Base-by-base conservation (phyloP, 2,329 filamentous ascomycete species). In the Apiospora sp. region DNA sequence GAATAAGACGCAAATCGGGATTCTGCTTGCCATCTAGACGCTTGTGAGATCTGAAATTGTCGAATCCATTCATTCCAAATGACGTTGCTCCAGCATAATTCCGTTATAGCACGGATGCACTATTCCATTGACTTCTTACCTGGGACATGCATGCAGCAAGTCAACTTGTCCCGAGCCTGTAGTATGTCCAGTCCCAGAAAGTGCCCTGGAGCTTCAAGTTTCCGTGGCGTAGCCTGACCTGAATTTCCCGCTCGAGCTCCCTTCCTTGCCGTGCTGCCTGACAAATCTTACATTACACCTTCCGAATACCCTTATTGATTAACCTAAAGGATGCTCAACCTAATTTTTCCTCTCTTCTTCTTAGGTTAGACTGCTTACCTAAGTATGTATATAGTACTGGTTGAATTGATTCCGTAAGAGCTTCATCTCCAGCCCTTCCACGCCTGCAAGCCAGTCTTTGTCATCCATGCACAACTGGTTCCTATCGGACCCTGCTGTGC, bases 401-500 rank as follows among this genome's bases (percentile, higher is more conserved):
- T 22, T 48, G 46, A 22, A 22, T 48, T 8, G 19, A 64, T 64
- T 41, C 5, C 58, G n/a, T 34, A n/a, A n/a, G 19, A n/a, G 19
- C 27, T 22, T 34, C 51, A 24, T 51, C 48, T 51, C 22, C 46
- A 48, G 48, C 27, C 51, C n/a, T n/a, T 24, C 49, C 24, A 58
- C 4, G 27, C 51, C 51, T 34, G 51, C 24, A 34, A 16, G 51
- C 54, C 13, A 34, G 22, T 64, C 58, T 64, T 64, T 64, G 58
- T 64, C 58, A 64, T 64, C 58, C n/a, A 64, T 64, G 30, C 58
- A 64, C 58, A n/a, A 37, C 22, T 37, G 54, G 19, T 61, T 41
- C 34, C 30, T 41, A 41, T 64, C 58, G 34, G 58, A 24, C 13
- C 4, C 30, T 64, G 58, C 12, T 41, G 58, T 41, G 34, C 58